Base-by-base conservation (phyloP, 179 eudicot species). In the Carnegiea gigantea region DNA sequence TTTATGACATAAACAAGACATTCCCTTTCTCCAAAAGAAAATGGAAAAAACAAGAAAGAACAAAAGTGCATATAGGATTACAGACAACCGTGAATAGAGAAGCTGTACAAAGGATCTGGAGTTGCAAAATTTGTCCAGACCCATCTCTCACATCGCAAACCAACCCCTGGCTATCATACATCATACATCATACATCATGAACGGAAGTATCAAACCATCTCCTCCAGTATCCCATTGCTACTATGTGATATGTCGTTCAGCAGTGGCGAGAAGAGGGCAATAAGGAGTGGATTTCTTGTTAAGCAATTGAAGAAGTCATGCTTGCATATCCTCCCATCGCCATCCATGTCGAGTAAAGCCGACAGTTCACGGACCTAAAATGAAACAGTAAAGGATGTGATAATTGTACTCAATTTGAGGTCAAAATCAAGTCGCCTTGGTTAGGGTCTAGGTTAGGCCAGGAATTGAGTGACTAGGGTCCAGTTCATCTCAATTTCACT, bases 211-310 rank as follows among this genome's bases (percentile, higher is more conserved):
- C 77, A 85, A 80, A 83, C 80, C 71, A 83, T 83, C 48, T 70
- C 73, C 33, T 85, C 87, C 46, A 76, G 38, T 18, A 80, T 23
- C 5, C 78, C 83, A 23, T 82, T 85, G 79, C 81, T 76, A 65
- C 40, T 46, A 28, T 76, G 83, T 6, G 65, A 36, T 67, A 84
- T 65, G 60, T 73, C 78, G 71, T 57, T 81, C 77, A 86, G 77
- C 75, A 82, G 86, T 59, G 93, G 92, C 30, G 87, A 83, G 83
- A 95, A 92, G 60, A 91, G 89, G 64, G 98, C 89, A 5, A 94
- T 86, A 8, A 91, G 92, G 83, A 94, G 85, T 11, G 98, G 99
- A 77, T 95, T 86, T 88, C 83, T 90, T 85, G 90, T 89, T 82
- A 94, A 85, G 84, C 94, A 92, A 65, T 71, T 48, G 21, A 79